Percentiles rank a stretch among this genome's conserved stretches.
Conservation (phyloP, 116 monocot genomes). For the Cymodocea nodosa region DNA sequence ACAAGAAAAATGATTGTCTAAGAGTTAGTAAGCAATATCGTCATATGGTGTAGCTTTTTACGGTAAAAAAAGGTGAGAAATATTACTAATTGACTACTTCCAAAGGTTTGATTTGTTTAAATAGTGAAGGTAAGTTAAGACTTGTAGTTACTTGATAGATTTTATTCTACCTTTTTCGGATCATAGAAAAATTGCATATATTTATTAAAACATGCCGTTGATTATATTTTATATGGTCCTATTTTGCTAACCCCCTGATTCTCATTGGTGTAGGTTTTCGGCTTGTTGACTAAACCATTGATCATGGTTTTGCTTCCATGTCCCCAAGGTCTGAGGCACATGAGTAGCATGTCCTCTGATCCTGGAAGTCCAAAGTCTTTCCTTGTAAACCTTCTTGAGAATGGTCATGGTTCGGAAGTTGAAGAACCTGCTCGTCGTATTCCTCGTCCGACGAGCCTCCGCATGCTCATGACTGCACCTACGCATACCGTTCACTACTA, state of each 20-base stretch:
- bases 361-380: slow-evolving; percentile 53
- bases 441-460: slow-evolving; percentile 42
- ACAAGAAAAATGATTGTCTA: no score
- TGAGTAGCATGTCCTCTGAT: slow-evolving; percentile 39
- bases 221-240: no score
- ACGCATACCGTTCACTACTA: slow-evolving; percentile 63
- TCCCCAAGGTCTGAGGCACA: slow-evolving; percentile 20
- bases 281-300: slow-evolving; percentile 76
- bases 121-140: background rate
- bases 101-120: no score
- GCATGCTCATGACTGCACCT: slow-evolving; percentile 59
- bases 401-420: slow-evolving; percentile 24
- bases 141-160: no score
- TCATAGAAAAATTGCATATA: no score
- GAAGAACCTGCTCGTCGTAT: slow-evolving; percentile 12
- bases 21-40: no score
- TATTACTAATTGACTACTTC: no score
- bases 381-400: slow-evolving; percentile 28
- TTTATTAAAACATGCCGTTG: no score
- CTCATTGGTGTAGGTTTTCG: slow-evolving; percentile 47
- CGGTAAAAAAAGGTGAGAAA: no score
- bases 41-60: no score
- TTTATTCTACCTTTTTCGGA: no score
- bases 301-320: slow-evolving; percentile 36
- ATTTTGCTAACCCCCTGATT: no score